phyloP scores from a whole-genome alignment of 768 basidiomycete genomes.

The Lactifluus hygrophoroides region DNA sequence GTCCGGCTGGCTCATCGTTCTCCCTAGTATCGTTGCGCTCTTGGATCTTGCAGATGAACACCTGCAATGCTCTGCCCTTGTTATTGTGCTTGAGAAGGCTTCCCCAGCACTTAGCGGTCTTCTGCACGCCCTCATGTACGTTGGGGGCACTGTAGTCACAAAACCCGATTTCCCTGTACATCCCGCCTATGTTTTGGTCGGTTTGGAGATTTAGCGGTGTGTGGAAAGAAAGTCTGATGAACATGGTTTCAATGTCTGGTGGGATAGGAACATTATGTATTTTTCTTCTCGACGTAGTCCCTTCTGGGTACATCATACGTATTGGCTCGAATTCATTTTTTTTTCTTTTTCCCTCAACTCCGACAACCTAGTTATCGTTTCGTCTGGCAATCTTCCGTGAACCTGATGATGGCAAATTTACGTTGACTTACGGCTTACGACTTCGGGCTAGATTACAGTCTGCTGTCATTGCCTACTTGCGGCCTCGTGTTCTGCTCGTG shows the following conservation, averaged over 20 bases:
- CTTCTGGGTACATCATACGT: not conserved
- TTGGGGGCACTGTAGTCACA: constrained; percentile 79
- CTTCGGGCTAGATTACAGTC: not conserved
- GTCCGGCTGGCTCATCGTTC: not conserved
- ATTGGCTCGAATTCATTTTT: not conserved
- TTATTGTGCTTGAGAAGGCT: constrained; percentile 71
- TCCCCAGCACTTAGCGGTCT: constrained; percentile 63
- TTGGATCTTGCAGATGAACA: constrained; percentile 84
- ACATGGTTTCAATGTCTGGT: not conserved
- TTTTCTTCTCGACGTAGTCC: not conserved
- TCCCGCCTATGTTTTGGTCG: constrained; percentile 74
- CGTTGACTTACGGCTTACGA: not conserved
- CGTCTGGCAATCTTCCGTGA: not conserved
- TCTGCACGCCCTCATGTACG: constrained; percentile 87
- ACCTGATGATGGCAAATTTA: not conserved
- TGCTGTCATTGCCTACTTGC: not conserved
- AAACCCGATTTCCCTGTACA: constrained; percentile 70
- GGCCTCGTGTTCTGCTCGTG: not conserved
- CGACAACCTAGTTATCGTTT: not conserved
- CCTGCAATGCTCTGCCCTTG: constrained; percentile 64
- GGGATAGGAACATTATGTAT: not conserved
- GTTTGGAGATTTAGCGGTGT: constrained; percentile 53
- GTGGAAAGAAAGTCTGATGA: not conserved
- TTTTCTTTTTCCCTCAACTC: not conserved
- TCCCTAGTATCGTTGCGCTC: constrained; percentile 69